Conservation (phyloP, 495 filamentous ascomycete genomes). For the Aspergillus panamensis region DNA sequence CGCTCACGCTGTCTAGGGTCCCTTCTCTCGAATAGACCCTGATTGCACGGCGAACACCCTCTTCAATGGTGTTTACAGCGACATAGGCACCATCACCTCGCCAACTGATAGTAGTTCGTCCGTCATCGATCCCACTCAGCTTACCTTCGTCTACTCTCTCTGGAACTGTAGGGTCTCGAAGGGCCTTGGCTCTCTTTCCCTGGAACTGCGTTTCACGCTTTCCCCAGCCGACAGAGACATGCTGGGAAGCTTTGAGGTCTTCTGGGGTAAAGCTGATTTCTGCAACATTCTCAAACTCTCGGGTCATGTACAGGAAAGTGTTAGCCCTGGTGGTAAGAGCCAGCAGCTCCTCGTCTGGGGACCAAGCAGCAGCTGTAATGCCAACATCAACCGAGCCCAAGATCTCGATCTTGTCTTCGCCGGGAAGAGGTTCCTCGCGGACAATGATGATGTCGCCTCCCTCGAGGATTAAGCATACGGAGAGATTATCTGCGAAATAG, state of each 20-base stretch:
- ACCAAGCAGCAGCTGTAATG: constrained; percentile 87
- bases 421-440: constrained; percentile 65
- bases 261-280: constrained; percentile 66
- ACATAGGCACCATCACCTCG: constrained; percentile 91
- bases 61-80: constrained; percentile 75
- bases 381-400: constrained; percentile 89
- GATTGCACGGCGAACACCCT: constrained; percentile 65
- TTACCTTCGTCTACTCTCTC: constrained; percentile 86
- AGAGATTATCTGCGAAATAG: constrained; percentile 74
- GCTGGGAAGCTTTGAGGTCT: constrained; percentile 83
- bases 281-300: constrained; percentile 78
- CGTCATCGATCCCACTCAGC: constrained; percentile 68
- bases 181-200: constrained; percentile 83
- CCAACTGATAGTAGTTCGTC: constrained; percentile 74
- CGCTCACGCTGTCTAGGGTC: constrained; percentile 82
- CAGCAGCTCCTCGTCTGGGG: constrained; percentile 88
- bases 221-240: constrained; percentile 98
- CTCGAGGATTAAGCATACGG: constrained; percentile 77
- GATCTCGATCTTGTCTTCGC: constrained; percentile 82
- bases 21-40: constrained; percentile 90
- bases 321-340: constrained; percentile 73
- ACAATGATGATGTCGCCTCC: constrained; percentile 88
- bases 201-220: constrained; percentile 98
- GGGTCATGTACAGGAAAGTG: constrained; percentile 88
- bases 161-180: constrained; percentile 90